A percentile compares a stretch with the other conserved stretches of the same genome.
Conservation (phyloP, 108 stramenopile genomes). For the Bacterosira constricta region DNA sequence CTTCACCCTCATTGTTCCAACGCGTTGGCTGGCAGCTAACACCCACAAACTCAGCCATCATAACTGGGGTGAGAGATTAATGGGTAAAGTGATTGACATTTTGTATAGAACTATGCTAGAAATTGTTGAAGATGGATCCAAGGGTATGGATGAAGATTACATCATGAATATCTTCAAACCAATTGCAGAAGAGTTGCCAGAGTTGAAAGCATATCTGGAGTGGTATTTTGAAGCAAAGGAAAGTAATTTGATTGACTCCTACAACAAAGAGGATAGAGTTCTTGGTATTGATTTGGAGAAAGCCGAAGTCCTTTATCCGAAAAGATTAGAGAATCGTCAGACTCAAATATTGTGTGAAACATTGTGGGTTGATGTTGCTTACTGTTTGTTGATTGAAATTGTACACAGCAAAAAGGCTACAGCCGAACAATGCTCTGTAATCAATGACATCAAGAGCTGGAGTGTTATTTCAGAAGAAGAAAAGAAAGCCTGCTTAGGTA, state of each 20-base stretch:
- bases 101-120: neutral
- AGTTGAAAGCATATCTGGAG: conserved; percentile 6
- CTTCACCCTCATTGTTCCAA: neutral
- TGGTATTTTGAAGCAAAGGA: conserved; percentile 14
- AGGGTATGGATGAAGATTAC: neutral
- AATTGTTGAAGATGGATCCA: neutral
- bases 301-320: conserved; percentile 7
- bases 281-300: conserved; percentile 12
- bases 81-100: conserved; percentile 5
- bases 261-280: neutral
- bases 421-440: neutral
- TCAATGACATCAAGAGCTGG: neutral
- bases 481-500: neutral
- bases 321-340: neutral
- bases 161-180: conserved; percentile 6
- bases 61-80: conserved; percentile 3
- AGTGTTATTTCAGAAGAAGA: neutral
- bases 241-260: neutral
- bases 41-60: neutral
- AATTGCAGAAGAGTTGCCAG: conserved; percentile 1
- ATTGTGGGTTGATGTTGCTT: neutral
- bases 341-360: neutral
- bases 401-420: neutral
- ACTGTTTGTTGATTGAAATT: neutral
- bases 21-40: neutral